Evolutionary conservation across 2,329 filamentous ascomycete species (phyloP), one percentile per base, ranked within the genome.

Genomic region (Berkeleyomyces rouxiae): DNA sequence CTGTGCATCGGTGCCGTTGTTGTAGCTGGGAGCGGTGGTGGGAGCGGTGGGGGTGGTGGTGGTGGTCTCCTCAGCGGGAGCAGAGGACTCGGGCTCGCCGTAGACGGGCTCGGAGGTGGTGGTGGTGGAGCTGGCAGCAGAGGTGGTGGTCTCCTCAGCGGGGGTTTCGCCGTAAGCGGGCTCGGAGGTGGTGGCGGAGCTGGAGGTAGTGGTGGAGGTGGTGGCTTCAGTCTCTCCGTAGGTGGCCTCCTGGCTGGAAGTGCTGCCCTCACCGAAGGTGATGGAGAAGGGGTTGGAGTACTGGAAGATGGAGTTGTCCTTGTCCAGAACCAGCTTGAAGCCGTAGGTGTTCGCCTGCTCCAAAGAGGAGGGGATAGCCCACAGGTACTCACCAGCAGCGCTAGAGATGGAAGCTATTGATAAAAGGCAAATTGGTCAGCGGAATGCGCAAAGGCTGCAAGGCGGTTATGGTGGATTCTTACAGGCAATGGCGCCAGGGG

Each of bases 251-350:
- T 49, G 9, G 6, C 36, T 43, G 37, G 68, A 61, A 64, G 66
- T 58, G 59, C 63, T 63, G 58, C 63, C 67, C 36, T 65, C 68
- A 55, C 65, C 69, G 57, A 70, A 73, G 62, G 70, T 69, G 69
- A 83, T 82, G 69, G 74, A 68, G 76, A 86, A 86, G 68, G 81
- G 81, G 74, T 78, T 78, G 63, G 80, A 82, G 77, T 79, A 85
- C 77, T 85, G 82, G 77, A 81, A 82, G 69, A 77, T 72, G 9
- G 59, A 66, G 31, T 73, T 61, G 73, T 82, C 70, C 66, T 71
- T 72, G 67, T 79, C 76, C 43, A 78, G 74, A 66, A 71, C 71
- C 72, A 86, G 74, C 73, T 76, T 74, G 70, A 86, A 74, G 67
- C 82, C 83, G 72, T 85, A 85, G 69, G 77, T 76, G 61, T 73